Base-by-base conservation (phyloP, 2,329 filamentous ascomycete genomes). In the Pseudogymnoascus sp. region DNA sequence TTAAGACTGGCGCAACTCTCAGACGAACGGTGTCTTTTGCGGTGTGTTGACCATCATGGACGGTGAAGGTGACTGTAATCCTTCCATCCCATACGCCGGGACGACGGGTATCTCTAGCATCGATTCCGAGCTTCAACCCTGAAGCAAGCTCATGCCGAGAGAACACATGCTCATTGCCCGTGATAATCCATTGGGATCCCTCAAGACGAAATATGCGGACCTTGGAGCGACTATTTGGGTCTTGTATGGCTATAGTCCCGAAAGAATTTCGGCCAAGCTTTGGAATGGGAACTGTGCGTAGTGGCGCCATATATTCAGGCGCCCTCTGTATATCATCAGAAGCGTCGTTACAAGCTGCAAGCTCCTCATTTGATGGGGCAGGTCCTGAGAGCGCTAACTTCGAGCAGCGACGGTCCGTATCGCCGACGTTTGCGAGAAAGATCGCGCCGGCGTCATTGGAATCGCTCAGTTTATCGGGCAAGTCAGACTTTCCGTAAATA, bases 391-490 rank as follows among this genome's bases (percentile, higher is more conserved):
- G 47, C 8, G 28, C 47, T 1, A 33, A 12, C 6, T 60, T 62
- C 0, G 70, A 69, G 63, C 73, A 75, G 5, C 73, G 71, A 4
- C 62, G 41, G 53, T 67, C 50, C 2, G 68, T 70, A 61, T 75
- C 73, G 8, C 68, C 72, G 15, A 75, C 72, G 60, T 73, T 73
- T n/a, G 73, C 66, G 1, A 75, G 67, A 58, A 75, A 73, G 22
- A 75, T 66, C n/a, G 73, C 72, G 6, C 73, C 73, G 1, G 59
- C 61, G 0, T 53, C 22, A 0, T 60, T 4, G 0, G 69, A 68
- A 71, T 70, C 72, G 0, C 35, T 37, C 0, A 60, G 35, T 62
- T 73, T 75, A 2, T 62, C 63, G 0, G n/a, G 9, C 0, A 64
- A 15, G 37, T 75, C 71, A 0, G 63, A 61, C 2, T 53, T 47